phyloP scores from a whole-genome alignment of 148 eudicot genomes.

The Spergularia bocconei region DNA sequence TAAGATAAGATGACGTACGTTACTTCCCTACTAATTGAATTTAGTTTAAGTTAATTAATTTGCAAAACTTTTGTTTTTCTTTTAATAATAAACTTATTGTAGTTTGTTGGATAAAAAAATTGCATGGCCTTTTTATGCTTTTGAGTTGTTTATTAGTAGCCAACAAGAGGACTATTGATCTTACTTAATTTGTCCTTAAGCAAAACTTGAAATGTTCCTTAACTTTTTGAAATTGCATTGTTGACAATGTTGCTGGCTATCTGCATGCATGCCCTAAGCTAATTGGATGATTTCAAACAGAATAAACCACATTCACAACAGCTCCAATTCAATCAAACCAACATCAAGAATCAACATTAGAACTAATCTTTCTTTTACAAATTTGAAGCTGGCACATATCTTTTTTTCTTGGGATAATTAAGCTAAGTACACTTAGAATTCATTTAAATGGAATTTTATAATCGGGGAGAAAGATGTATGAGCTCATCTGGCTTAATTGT shows the following conservation, averaged over 20 bases:
- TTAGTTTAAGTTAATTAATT: not conserved
- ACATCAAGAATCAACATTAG: no score
- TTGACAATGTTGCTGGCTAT: not conserved
- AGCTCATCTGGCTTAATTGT: no score
- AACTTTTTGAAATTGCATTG: constrained; percentile 7
- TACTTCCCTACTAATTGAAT: constrained; percentile 26
- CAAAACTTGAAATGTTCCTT: constrained; percentile 18
- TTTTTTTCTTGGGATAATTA: no score
- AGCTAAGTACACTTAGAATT: no score
- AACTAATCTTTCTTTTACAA: no score
- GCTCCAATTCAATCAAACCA: constrained; percentile 16
- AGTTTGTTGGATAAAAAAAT: constrained; percentile 13
- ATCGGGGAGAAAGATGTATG: no score
- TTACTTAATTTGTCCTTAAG: constrained; percentile 21
- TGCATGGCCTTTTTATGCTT: constrained; percentile 19
- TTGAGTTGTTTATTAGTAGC: constrained; percentile 23
- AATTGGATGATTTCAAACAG: constrained; percentile 15
- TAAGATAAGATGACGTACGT: constrained; percentile 23
- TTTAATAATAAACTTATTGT: not conserved
- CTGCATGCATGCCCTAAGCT: not conserved
- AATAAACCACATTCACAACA: constrained; percentile 25
- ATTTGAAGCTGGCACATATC: no score
- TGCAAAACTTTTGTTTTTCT: not conserved
- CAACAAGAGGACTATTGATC: constrained; percentile 5
- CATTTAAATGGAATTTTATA: no score